phyloP scores from a whole-genome alignment of 306 rosid genomes.

The Purshia tridentata region DNA sequence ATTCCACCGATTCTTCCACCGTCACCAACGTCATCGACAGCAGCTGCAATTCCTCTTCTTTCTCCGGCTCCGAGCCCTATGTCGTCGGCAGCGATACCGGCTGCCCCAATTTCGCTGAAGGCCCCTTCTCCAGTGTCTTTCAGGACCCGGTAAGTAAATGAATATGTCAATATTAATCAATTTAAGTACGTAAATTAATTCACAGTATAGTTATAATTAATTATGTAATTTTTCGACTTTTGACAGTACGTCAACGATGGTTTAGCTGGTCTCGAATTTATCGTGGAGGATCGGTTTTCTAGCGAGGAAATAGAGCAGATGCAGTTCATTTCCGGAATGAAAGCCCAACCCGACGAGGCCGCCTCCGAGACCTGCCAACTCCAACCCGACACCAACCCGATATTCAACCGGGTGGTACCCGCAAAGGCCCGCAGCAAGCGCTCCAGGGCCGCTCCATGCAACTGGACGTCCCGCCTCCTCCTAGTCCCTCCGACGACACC shows the following conservation, averaged over 20 bases:
- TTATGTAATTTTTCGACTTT: not conserved
- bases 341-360: conserved; percentile 36
- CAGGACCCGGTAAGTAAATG: conserved; percentile 59
- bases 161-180: too few species aligned
- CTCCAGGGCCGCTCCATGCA: conserved; percentile 72
- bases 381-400: conserved; percentile 31
- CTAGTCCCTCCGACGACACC: conserved; percentile 46
- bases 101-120: conserved; percentile 36
- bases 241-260: conserved; percentile 63
- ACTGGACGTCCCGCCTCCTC: conserved; percentile 76
- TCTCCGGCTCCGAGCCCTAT: conserved; percentile 42
- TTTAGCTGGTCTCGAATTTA: conserved; percentile 84
- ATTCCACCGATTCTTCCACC: conserved; percentile 49
- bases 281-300: conserved; percentile 83
- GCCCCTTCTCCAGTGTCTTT: conserved; percentile 65
- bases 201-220: not conserved
- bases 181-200: too few species aligned
- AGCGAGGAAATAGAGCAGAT: conserved; percentile 75
- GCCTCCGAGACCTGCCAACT: conserved; percentile 33
- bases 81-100: conserved; percentile 23
- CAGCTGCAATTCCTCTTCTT: conserved; percentile 53
- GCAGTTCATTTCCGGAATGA: conserved; percentile 70
- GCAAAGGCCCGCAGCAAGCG: conserved; percentile 93
- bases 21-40: conserved; percentile 37
- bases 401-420: conserved; percentile 53